Base-by-base conservation (phyloP, 306 rosid species). In the Elaeagnus macrophylla region DNA sequence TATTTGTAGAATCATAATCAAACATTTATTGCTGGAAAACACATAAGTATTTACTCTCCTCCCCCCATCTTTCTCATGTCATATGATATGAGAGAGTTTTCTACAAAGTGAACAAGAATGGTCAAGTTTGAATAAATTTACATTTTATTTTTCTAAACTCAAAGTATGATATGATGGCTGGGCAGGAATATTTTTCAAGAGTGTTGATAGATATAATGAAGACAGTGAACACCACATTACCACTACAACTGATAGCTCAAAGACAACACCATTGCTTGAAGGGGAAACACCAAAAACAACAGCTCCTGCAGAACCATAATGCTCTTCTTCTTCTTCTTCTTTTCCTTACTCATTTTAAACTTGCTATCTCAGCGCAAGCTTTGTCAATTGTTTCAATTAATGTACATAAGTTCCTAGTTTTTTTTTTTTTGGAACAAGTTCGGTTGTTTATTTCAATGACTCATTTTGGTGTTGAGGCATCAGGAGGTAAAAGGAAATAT, bases 111-210 rank as follows among this genome's bases (percentile, higher is more conserved):
- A 25, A 5, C 32, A 25, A 25, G 32, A 25, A 25, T 25, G 32
- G 32, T 25, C 32, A 25, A 25, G 4, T 25, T 25, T 25, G 32
- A 25, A 25, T 3, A 25, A 25, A 2, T 25, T 25, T 25, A 25
- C 4, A 2, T 25, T 25, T 25, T 1, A 25, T 25, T 25, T 49
- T 39, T 7, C 17, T 6, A 44, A 64, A 18, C 46, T 37, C 8
- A 15, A 8, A 8, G 50, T 11, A 44, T 6, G 1, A 46, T 9
- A 67, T 35, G 40, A 11, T 53, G 40, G 67, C 48, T 35, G 73
- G 42, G 54, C 83, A 89, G 97, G 95, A 47, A 48, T 79, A 59
- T 86, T 79, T 78, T 41, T 89, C 58, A 73, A 48, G 38, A 75
- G 77, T 54, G 84, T 72, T 49, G 90, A 79, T 62, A 81, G 72